These are phyloP conservation scores for Phylloporus sp. DNA, from an alignment of 768 basidiomycete species.

Conservation along the genomic window DNA sequence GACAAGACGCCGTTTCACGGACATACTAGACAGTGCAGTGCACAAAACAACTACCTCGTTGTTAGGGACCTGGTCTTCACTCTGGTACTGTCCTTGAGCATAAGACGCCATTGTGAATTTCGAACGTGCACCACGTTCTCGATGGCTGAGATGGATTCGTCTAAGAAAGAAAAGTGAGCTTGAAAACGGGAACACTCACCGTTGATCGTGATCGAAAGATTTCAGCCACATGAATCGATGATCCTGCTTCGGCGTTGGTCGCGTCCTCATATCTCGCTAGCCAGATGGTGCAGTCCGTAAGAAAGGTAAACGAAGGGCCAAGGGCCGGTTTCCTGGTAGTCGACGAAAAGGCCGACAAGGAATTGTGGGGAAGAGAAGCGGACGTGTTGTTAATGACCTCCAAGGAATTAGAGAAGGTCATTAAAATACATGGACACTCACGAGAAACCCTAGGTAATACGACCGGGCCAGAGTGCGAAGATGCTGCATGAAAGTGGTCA, in stretches of 20 bases:
- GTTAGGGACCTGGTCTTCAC: too few species aligned
- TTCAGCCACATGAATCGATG: conserved; percentile 33
- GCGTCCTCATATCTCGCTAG: conserved; percentile 33
- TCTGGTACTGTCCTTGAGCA: conserved; percentile 3
- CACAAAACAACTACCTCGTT: too few species aligned
- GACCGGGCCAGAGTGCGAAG: conserved; percentile 47
- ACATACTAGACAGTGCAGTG: too few species aligned
- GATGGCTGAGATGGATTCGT: conserved; percentile 29
- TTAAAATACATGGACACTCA: conserved; percentile 31
- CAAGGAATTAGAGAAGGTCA: not conserved
- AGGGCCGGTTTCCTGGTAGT: conserved; percentile 60
- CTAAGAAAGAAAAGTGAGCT: not conserved
- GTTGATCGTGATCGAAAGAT: conserved; percentile 41
- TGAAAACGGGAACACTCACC: conserved; percentile 22
- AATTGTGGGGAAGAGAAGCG: conserved; percentile 27
- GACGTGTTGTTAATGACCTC: conserved; percentile 64
- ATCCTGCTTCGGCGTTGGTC: conserved; percentile 13
- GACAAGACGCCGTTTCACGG: too few species aligned
- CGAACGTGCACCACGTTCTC: conserved; percentile 38
- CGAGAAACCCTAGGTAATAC: conserved; percentile 47
- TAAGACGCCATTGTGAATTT: conserved; percentile 32
- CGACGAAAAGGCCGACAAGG: conserved; percentile 31
- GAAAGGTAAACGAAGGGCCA: conserved; percentile 68
- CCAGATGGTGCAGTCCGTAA: conserved; percentile 76
- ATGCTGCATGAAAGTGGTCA: conserved; percentile 66